Base-by-base conservation (phyloP, 345 rosid genomes). In the Syzygium jambos region DNA sequence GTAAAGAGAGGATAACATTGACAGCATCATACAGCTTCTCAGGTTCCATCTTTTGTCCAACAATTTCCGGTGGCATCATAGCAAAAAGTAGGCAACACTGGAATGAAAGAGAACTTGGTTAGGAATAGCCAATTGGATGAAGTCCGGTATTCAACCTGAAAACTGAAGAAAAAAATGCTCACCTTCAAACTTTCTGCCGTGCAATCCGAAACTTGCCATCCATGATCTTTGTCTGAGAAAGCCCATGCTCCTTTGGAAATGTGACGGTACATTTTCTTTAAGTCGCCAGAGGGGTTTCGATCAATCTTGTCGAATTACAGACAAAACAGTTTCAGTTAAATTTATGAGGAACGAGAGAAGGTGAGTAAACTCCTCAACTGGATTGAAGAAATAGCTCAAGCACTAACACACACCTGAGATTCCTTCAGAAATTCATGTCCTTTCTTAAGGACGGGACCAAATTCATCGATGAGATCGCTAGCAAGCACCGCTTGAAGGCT, bases 401-500 rank as follows among this genome's bases (percentile, higher is more conserved):
- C 16, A 25, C 21, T 52, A 73, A 87, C 51, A 59, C 84, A 85
- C 89, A 95, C 98, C 95, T 95, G 98, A 56, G 98, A 97, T 65
- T 89, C 89, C 87, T 96, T 97, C 77, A 97, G 85, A 89, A 95
- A 96, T 82, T 95, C 95, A 86, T 95, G 95, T 73, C 96, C 98
- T 90, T 86, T 96, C 89, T 86, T 91, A 19, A 97, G 92, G 57
- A 93, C 92, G 3, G 94, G 91, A 61, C 93, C 93, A 52, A 93
- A 88, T 89, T 95, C 99, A 6, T 92, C 89, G 1, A 65, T 86
- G 52, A 96, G 91, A 86, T 94, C 90, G 84, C 92, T 87, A n/a
- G 98, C 93, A 85, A 97, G 87, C 89, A 97, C 86, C 34, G 98
- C 98, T 90, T 96, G 98, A 86, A 96, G 87, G 1, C 98, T 94